Base-by-base conservation (phyloP, 2,329 filamentous ascomycete genomes). In the Fusarium sp. region DNA sequence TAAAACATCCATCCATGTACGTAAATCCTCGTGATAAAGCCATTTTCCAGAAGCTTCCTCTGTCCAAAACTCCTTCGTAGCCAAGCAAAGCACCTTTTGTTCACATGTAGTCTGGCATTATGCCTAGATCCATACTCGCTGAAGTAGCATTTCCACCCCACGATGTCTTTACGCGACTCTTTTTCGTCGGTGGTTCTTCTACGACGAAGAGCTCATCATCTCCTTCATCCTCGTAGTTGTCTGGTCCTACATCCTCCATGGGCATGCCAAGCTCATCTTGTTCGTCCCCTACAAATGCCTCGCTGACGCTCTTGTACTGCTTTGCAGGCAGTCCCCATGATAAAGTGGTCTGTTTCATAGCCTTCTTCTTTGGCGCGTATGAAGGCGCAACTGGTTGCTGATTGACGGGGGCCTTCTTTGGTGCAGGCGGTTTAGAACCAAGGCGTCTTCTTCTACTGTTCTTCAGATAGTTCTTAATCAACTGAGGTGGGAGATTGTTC, bases 391-490 rank as follows among this genome's bases (percentile, higher is more conserved):
- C 44, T 1, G 38, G 71, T 11, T 63, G 63, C 31, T 74, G 69
- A 31, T 63, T 70, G 15, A 39, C 39, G 69, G 26, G 69, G 65
- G 46, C 40, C 20, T 66, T 66, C 44, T 56, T 60, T 6, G 28
- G 24, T 5, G 28, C 28, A 11, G 58, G 42, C 2, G 18, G 43
- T 0, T 53, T 50, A 20, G 50, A 24, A 3, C 42, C 53, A 13
- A 43, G 9, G 1, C 55, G 53, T 6, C 63, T 66, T 45, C 73
- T 75, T 20, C 69, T 76, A 4, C 44, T 54, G 14, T 70, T 68
- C 49, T 79, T 81, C 10, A 76, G 60, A 58, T 84, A 89, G 4
- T 76, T 76, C 8, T 74, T 77, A 2, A 87, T 77, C 39, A 88
- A 71, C 0, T 60, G 60, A 0, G 73, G 58, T 0, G 84, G 75